These are phyloP conservation scores for Aureobasidium mangrovei DNA, from an alignment of 2,329 filamentous ascomycete species.

Conservation along the genomic window DNA sequence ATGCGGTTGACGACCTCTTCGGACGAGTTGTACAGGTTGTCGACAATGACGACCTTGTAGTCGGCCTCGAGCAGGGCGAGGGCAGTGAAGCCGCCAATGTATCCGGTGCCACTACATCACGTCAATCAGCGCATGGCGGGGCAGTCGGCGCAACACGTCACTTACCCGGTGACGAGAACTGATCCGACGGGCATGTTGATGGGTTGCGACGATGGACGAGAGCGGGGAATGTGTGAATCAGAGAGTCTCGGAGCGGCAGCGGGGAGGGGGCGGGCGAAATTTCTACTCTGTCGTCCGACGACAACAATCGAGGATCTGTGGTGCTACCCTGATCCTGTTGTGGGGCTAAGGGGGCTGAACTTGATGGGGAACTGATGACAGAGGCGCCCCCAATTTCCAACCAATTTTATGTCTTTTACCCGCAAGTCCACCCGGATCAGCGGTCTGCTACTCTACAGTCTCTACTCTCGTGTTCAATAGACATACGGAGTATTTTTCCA, in stretches of 20 bases:
- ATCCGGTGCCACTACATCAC: conserved; percentile 75
- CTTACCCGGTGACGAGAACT: conserved; percentile 86
- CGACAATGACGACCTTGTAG: conserved; percentile 93
- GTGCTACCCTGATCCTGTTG: too few species aligned
- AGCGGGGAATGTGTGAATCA: not conserved
- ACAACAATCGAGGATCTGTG: too few species aligned
- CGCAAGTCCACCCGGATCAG: conserved; percentile 2
- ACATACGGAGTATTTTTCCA: too few species aligned
- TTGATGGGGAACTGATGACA: conserved; percentile 12
- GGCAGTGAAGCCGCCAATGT: conserved; percentile 96
- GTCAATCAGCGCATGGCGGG: conserved; percentile 12
- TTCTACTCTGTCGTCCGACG: too few species aligned
- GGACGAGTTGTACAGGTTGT: conserved; percentile 96
- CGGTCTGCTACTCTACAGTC: not conserved
- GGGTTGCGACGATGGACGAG: not conserved
- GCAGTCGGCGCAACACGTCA: conserved; percentile 7
- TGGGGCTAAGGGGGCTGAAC: not conserved
- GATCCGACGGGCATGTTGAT: conserved; percentile 67
- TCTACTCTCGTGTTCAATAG: too few species aligned
- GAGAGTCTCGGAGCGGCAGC: too few species aligned
- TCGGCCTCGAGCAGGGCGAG: conserved; percentile 85
- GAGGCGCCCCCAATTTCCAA: not conserved
- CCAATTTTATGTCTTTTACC: conserved; percentile 7
- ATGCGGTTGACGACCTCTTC: conserved; percentile 88
- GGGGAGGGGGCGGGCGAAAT: too few species aligned